phyloP scores from a whole-genome alignment of 306 rosid genomes.

The Medicago arabica region DNA sequence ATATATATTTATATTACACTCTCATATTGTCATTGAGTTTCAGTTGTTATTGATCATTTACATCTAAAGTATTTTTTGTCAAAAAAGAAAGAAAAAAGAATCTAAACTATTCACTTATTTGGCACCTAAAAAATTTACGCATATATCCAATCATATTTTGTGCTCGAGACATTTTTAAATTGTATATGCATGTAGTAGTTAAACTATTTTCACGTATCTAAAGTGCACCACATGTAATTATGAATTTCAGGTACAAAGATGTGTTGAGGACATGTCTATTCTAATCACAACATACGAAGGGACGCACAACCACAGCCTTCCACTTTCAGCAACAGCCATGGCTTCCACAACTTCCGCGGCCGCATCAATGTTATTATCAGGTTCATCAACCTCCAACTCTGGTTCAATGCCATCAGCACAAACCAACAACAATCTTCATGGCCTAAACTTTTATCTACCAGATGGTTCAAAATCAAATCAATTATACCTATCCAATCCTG shows the following conservation, averaged over 20 bases:
- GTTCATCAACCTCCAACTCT: constrained; percentile 59
- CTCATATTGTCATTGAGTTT: background rate
- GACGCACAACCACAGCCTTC: constrained; percentile 88
- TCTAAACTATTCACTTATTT: too few species aligned
- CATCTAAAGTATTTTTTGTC: background rate
- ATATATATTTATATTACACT: background rate
- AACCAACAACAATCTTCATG: constrained; percentile 51
- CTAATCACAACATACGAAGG: constrained; percentile 92
- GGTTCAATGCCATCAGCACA: constrained; percentile 35
- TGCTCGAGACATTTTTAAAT: background rate
- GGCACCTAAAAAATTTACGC: background rate
- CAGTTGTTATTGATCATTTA: background rate
- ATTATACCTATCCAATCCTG: constrained; percentile 64
- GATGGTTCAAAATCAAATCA: constrained; percentile 63
- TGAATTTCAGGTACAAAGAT: constrained; percentile 85
- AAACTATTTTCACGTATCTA: background rate
- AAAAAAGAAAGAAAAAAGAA: background rate
- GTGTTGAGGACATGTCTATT: constrained; percentile 80
- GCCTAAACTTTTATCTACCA: constrained; percentile 61
- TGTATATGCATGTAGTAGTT: background rate
- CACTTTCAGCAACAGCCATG: constrained; percentile 88
- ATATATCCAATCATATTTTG: background rate
- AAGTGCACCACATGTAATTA: background rate
- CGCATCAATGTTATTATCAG: constrained; percentile 83
- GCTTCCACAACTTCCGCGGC: constrained; percentile 98